Base-by-base conservation (phyloP, 2,329 filamentous ascomycete genomes). In the Exophiala sideris region DNA sequence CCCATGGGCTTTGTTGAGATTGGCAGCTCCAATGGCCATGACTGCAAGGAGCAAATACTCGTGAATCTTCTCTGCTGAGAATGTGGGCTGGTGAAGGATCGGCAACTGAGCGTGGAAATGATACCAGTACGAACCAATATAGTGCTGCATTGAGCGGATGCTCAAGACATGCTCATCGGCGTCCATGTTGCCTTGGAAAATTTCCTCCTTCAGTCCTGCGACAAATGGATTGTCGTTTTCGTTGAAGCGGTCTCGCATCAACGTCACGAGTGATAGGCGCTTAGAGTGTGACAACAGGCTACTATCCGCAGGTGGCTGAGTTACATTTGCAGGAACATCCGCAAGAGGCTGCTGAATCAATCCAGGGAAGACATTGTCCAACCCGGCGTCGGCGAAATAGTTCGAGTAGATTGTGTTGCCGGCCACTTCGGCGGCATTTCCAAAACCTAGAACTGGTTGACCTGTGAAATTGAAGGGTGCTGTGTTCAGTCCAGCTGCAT, bases 91-190 rank as follows among this genome's bases (percentile, higher is more conserved):
- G 70, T 99, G 92, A 41, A 97, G 77, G 56, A 99, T 95, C 0
- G 92, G 94, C 61, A 97, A 80, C 69, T 97, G 94, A 49, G 91
- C 87, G 68, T 94, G 94, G 66, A 96, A 95, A 69, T 96, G 88
- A 49, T 88, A 79, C 92, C 92, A 99, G 70, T 94, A 99, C 1
- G 91, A 95, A 10, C 85, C 82, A 61, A 95, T 90, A 66, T 96
- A 97, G 3, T 86, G 86, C 71, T 96, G 90, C 88, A 97, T 95
- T 88, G 96, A 96, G 64, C 87, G 84, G 64, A 91, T 79, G 69
- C 92, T 95, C 58, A 97, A 75, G 20, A 83, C 77, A 64, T 86
- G 83, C 21, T 71, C 70, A 45, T 80, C 75, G 44, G 78, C 75
- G 52, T 84, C 82, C 49, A 86, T 82, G 64, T 95, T 85, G 12